Evolutionary conservation across 106 monocot species (phyloP), one percentile per base, ranked within the genome.

Genomic region (Posidonia australis): DNA sequence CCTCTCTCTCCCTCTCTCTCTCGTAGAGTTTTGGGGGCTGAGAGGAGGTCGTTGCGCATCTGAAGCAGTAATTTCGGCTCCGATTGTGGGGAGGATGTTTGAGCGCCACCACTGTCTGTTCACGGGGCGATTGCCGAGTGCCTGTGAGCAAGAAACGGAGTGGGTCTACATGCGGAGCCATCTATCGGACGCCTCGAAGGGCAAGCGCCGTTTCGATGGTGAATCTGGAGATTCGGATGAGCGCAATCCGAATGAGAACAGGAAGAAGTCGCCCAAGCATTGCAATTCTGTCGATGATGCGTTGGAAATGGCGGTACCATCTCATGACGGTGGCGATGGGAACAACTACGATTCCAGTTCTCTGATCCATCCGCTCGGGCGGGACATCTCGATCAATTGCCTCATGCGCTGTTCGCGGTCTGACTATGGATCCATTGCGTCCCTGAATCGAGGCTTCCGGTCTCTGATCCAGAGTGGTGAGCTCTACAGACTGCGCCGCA

Each of bases 71-170:
- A 9, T 47, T 13, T n/a, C 28, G 29, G 18, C 13, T 21, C 41
- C 29, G 20, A 20, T 5, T 14, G 47, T 51, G 65, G 25, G 24
- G 23, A 27, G 41, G 27, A 87, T 92, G 92, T 74, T 92, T 69
- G 87, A 84, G 62, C 73, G 82, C 24, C 87, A 84, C 70, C 78
- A 77, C 60, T 92, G 81, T 70, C 69, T 92, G 76, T 77, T 79
- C 51, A 77, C 76, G 16, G 72, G 87, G 54, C 74, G 78, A 17
- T 67, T 91, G 67, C 81, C 79, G 20, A 78, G 71, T 64, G 73
- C 84, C 17, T 84, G 84, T 32, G 79, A 87, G 52, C 91, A 83
- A 28, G 84, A 86, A 60, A 71, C 86, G 49, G 78, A 79, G 29
- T 84, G 80, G 81, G 45, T 57, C 19, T 83, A 77, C 77, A 74